Conservation (phyloP, 371 early-diverging fungal genomes). For the Actinomortierella wolfii region DNA sequence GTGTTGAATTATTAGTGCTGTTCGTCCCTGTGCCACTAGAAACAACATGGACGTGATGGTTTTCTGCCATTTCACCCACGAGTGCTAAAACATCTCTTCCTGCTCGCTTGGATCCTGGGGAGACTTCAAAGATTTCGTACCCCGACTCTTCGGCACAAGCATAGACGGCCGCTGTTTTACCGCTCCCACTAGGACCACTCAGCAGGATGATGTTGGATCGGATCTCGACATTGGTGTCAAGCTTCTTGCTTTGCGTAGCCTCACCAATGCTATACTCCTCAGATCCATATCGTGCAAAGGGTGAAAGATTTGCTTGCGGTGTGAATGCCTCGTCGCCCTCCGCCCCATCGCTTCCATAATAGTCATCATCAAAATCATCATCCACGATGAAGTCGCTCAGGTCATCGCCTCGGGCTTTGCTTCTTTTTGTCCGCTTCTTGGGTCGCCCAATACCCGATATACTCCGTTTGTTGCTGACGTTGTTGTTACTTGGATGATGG, state of each 20-base stretch:
- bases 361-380: too few relatives aligned
- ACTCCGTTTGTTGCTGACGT: too few relatives aligned
- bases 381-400: constrained; percentile 32
- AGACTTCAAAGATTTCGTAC: constrained; percentile 79
- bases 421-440: constrained; percentile 24
- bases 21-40: background rate
- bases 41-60: constrained; percentile 56
- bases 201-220: constrained; percentile 66
- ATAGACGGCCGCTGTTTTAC: constrained; percentile 80
- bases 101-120: constrained; percentile 67
- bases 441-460: constrained; percentile 16
- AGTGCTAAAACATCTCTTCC: constrained; percentile 71
- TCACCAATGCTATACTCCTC: too few relatives aligned
- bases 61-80: constrained; percentile 77
- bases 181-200: constrained; percentile 72
- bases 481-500: too few relatives aligned
- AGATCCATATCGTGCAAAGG: too few relatives aligned
- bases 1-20: background rate
- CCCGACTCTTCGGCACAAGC: constrained; percentile 75
- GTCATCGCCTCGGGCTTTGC: constrained; percentile 27
- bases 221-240: constrained; percentile 24
- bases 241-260: too few relatives aligned
- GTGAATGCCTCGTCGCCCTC: too few relatives aligned
- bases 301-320: too few relatives aligned
- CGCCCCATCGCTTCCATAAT: too few relatives aligned